Conservation (phyloP, 1,284 basidiomycete genomes). For the Rhodotorula sp. region DNA sequence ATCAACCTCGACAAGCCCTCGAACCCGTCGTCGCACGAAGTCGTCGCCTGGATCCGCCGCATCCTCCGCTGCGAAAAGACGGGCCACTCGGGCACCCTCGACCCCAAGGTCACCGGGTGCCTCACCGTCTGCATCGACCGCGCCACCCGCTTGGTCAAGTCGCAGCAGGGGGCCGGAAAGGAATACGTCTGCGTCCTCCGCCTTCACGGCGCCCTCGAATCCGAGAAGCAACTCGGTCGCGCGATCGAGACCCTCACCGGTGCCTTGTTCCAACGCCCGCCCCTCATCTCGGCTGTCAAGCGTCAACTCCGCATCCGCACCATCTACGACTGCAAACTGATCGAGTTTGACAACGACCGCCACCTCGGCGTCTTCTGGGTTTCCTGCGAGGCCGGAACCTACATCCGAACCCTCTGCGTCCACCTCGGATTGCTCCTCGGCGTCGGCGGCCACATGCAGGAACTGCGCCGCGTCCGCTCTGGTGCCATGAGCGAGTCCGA, state of each 20-base stretch:
- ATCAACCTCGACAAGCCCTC: conserved; percentile 99
- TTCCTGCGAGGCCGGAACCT: conserved; percentile 96
- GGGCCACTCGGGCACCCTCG: conserved; percentile 94
- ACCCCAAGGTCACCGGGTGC: conserved; percentile 99
- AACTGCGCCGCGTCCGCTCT: conserved; percentile 88
- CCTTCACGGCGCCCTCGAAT: conserved; percentile 77
- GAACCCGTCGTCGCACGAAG: conserved; percentile 99
- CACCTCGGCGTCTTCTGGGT: conserved; percentile 98
- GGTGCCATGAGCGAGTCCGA: conserved; percentile 97
- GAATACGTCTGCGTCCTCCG: conserved; percentile 97
- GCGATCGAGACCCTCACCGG: conserved; percentile 96
- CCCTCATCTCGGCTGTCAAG: conserved; percentile 98
- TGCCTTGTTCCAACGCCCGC: conserved; percentile 97
- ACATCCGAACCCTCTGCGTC: conserved; percentile 97
- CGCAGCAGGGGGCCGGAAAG: conserved; percentile 96
- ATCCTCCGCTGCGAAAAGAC: conserved; percentile 98
- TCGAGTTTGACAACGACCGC: conserved; percentile 97
- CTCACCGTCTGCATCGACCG: conserved; percentile 99
- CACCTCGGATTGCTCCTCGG: conserved; percentile 92
- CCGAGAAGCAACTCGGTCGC: conserved; percentile 81
- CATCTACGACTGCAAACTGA: conserved; percentile 91
- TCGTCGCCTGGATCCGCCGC: conserved; percentile 96
- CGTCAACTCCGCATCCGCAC: conserved; percentile 97
- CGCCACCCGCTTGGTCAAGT: conserved; percentile 99
- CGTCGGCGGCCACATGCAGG: conserved; percentile 99